A percentile compares a stretch with the other conserved stretches of the same genome.
These are phyloP conservation scores for Claviceps sorghi DNA, from an alignment of 2,329 filamentous ascomycete genomes.

Conservation along the genomic window DNA sequence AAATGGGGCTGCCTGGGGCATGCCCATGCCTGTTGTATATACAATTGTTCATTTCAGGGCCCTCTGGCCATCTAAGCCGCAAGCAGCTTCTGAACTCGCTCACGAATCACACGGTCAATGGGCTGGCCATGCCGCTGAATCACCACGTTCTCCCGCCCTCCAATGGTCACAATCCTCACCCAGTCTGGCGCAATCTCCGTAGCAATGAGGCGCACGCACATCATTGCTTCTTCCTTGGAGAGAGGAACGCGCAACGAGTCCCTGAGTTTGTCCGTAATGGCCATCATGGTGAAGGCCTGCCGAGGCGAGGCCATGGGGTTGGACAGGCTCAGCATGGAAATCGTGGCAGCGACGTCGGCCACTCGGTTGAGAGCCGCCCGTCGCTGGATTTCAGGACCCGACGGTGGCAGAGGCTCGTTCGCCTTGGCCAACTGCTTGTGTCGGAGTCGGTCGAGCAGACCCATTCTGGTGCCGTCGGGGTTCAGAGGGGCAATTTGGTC, in stretches of 20 bases:
- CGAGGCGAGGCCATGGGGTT: conserved; percentile 34
- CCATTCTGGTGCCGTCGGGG: conserved; percentile 39
- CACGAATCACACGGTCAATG: conserved; percentile 21
- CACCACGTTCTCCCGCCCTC: conserved; percentile 41
- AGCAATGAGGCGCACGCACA: conserved; percentile 37
- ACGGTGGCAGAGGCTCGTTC: conserved; percentile 41
- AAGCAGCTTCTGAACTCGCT: conserved; percentile 22
- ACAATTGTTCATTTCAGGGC: neutral
- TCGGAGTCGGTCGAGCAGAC: conserved; percentile 62
- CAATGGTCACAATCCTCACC: conserved; percentile 36
- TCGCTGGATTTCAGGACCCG: conserved; percentile 42
- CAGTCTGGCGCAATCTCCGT: conserved; percentile 42
- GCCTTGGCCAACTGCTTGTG: conserved; percentile 49
- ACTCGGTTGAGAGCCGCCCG: conserved; percentile 52
- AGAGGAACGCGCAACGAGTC: conserved; percentile 49
- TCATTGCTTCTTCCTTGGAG: conserved; percentile 35
- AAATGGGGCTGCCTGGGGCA: neutral
- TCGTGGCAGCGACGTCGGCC: conserved; percentile 51
- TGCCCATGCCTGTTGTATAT: neutral
- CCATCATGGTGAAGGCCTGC: conserved; percentile 50
- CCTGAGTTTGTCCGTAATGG: conserved; percentile 48
- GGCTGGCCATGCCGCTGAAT: conserved; percentile 32
- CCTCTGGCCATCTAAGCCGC: conserved; percentile 7
- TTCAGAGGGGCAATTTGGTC: conserved; percentile 18
- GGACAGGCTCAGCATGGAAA: conserved; percentile 50